Percentiles rank a stretch among this genome's conserved stretches.
These are phyloP conservation scores for Adansonia gregorii DNA, from an alignment of 441 rosid species.

Conservation along the genomic window DNA sequence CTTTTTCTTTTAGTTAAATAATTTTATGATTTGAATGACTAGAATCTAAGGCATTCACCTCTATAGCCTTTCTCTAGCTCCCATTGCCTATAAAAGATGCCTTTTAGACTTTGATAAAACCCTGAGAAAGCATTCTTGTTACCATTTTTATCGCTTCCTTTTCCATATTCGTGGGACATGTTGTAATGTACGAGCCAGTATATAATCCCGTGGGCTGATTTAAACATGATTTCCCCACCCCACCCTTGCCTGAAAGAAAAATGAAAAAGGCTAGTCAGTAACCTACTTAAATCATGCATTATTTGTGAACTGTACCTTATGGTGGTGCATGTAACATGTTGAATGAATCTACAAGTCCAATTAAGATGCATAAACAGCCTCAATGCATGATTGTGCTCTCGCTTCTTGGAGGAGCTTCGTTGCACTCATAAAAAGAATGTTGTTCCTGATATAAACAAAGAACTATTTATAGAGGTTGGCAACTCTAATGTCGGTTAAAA, in stretches of 20 bases:
- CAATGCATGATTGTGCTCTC: neutral
- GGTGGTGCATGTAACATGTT: neutral
- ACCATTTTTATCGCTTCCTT: neutral
- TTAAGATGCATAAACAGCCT: slow-evolving; percentile 2
- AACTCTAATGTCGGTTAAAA: no score
- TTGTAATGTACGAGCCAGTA: neutral
- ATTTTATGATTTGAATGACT: slow-evolving; percentile 1
- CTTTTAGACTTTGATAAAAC: neutral
- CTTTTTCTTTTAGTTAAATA: slow-evolving; percentile 21
- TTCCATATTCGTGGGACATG: neutral
- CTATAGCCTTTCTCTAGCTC: neutral
- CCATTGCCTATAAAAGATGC: neutral
- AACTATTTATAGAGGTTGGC: no score
- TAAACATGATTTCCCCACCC: slow-evolving; percentile 2
- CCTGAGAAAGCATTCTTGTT: slow-evolving; percentile 10
- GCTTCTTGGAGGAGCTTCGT: neutral
- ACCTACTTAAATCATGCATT: neutral
- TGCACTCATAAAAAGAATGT: neutral
- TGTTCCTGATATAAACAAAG: no score
- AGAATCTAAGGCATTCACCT: neutral
- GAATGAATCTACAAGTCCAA: neutral
- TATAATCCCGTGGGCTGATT: neutral
- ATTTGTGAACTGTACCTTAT: neutral
- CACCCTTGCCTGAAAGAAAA: neutral
- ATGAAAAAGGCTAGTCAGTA: neutral